phyloP scores from a whole-genome alignment of 2,329 filamentous ascomycete genomes.

The Ilyonectria robusta region DNA sequence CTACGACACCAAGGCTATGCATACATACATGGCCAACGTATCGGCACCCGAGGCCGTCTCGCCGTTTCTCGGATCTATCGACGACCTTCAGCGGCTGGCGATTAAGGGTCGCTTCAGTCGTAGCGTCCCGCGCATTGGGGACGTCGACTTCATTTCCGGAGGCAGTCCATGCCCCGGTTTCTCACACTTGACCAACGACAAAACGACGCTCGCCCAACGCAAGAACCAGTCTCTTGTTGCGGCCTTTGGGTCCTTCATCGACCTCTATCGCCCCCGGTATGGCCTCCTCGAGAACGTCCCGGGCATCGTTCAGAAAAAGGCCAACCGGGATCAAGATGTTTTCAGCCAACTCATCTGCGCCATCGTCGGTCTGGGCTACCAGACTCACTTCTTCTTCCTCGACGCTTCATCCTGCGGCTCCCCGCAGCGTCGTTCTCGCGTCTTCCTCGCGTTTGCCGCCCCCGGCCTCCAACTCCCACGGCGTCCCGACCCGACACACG shows the following conservation, averaged over 20 bases:
- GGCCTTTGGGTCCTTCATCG: slow-evolving; percentile 81
- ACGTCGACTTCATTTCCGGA: slow-evolving; percentile 78
- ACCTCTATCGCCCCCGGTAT: slow-evolving; percentile 82
- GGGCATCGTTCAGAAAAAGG: slow-evolving; percentile 69
- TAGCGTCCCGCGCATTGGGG: slow-evolving; percentile 70
- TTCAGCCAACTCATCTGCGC: slow-evolving; percentile 81
- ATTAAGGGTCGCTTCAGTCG: slow-evolving; percentile 64
- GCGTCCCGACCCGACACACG: slow-evolving; percentile 73
- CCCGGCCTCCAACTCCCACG: slow-evolving; percentile 72
- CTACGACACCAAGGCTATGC: slow-evolving; percentile 72
- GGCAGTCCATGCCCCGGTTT: slow-evolving; percentile 87
- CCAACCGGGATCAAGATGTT: slow-evolving; percentile 70
- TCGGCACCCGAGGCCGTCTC: slow-evolving; percentile 56
- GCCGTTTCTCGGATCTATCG: slow-evolving; percentile 80
- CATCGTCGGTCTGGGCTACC: slow-evolving; percentile 83
- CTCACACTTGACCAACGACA: slow-evolving; percentile 73
- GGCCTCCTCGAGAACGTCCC: slow-evolving; percentile 84
- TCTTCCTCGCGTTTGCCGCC: slow-evolving; percentile 81
- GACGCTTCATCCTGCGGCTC: slow-evolving; percentile 80
- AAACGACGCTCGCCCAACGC: slow-evolving; percentile 67
- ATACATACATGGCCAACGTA: slow-evolving; percentile 81
- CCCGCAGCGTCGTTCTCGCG: slow-evolving; percentile 74
- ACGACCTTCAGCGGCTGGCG: slow-evolving; percentile 73
- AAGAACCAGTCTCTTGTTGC: slow-evolving; percentile 84
- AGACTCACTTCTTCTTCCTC: slow-evolving; percentile 76